These are phyloP conservation scores for Paratinospora sagittata DNA, from an alignment of 164 flowering plant genomes.

Conservation along the genomic window DNA sequence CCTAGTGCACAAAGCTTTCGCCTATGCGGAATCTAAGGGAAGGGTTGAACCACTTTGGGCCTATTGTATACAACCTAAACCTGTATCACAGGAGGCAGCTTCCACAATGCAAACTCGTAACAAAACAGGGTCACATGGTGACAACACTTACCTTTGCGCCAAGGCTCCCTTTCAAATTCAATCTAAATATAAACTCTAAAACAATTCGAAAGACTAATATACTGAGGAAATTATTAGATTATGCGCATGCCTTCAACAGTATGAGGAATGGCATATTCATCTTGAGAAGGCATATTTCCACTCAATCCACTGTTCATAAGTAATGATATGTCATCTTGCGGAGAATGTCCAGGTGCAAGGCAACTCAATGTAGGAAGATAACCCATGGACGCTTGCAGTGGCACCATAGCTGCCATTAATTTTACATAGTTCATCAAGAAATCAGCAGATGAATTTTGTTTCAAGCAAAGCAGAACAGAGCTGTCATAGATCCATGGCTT, in stretches of 20 bases:
- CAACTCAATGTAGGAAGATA: slow-evolving; percentile 49
- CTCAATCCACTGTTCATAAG: slow-evolving; percentile 35
- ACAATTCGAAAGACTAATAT: neutral
- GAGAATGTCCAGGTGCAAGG: slow-evolving; percentile 41
- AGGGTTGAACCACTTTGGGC: no score
- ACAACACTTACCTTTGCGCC: no score
- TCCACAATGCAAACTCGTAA: no score
- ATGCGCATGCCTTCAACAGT: slow-evolving; percentile 45
- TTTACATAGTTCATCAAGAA: slow-evolving; percentile 15
- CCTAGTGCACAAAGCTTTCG: no score
- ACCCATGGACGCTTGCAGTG: slow-evolving; percentile 45
- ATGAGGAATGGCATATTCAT: slow-evolving; percentile 36
- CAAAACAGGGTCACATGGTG: no score
- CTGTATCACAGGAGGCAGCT: no score
- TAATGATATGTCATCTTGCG: slow-evolving; percentile 54
- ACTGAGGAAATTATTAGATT: neutral
- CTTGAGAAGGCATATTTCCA: slow-evolving; percentile 39
- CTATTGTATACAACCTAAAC: no score
- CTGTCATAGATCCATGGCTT: neutral
- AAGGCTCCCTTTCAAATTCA: neutral
- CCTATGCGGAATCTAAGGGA: no score
- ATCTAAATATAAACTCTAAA: neutral
- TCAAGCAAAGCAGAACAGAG: neutral
- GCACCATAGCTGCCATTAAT: slow-evolving; percentile 41
- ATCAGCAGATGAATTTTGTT: slow-evolving; percentile 1